A percentile compares a stretch with the other conserved stretches of the same genome.
Conservation (phyloP, 1,284 basidiomycete species). For the Rugosomyces carneus region DNA sequence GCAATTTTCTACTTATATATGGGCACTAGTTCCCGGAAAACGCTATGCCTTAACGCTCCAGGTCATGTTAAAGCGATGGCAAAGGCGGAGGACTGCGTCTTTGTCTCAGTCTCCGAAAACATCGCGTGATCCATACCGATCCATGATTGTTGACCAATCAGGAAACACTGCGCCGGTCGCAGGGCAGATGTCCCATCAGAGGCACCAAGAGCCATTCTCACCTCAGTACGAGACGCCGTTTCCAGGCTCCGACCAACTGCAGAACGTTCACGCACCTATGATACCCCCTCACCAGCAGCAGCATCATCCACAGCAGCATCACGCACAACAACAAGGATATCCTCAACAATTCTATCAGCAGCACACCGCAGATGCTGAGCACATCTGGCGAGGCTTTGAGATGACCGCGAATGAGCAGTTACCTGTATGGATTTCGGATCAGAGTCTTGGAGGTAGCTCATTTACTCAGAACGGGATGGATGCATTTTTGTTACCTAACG, state of each 20-base stretch:
- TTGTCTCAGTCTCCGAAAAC: constrained; percentile 53
- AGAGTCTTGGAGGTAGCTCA: constrained; percentile 65
- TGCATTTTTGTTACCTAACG: constrained; percentile 69
- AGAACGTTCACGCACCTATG: constrained; percentile 17
- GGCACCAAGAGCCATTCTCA: constrained; percentile 36
- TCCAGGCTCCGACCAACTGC: constrained; percentile 25
- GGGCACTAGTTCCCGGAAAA: constrained; percentile 72
- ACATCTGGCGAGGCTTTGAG: constrained; percentile 70
- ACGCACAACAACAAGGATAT: constrained; percentile 20
- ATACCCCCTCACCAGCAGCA: constrained; percentile 21
- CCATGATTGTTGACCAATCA: constrained; percentile 32
- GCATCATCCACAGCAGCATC: constrained; percentile 20
- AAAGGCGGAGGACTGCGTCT: constrained; percentile 56
- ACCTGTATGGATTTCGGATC: constrained; percentile 78
- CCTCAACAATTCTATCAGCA: constrained; percentile 22
- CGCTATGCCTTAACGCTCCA: constrained; percentile 85
- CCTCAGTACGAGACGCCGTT: constrained; percentile 37
- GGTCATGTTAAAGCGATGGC: constrained; percentile 78
- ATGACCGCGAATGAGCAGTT: constrained; percentile 65
- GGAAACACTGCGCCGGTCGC: constrained; percentile 18
- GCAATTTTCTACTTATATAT: neutral
- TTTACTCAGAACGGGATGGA: constrained; percentile 78
- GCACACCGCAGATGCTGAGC: constrained; percentile 52
- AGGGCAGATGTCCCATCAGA: constrained; percentile 22
- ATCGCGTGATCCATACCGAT: constrained; percentile 41